These are phyloP conservation scores for Solanum piurae DNA, from an alignment of 257 asterid species.

Conservation along the genomic window DNA sequence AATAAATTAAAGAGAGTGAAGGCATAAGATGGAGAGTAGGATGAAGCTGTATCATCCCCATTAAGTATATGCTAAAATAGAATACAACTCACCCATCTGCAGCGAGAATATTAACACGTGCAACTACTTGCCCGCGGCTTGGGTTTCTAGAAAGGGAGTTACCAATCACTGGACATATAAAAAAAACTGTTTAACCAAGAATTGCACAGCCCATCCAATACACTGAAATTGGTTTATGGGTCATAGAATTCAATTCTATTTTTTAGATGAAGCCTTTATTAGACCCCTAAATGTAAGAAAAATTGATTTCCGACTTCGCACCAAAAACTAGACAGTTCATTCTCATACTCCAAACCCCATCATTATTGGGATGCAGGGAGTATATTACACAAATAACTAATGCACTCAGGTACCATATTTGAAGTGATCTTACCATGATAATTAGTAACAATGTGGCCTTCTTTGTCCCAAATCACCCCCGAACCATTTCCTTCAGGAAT, in stretches of 20 bases:
- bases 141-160: constrained; percentile 88
- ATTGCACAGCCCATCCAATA: background rate
- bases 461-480: constrained; percentile 91
- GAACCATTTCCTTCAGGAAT: constrained; percentile 99
- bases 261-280: background rate
- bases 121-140: constrained; percentile 77
- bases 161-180: constrained; percentile 64
- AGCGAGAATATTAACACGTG: constrained; percentile 83
- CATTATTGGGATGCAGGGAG: background rate
- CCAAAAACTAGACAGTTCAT: background rate
- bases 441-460: constrained; percentile 91
- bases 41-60: background rate
- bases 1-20: background rate
- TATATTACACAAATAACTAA: background rate
- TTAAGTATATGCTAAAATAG: background rate
- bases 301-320: background rate
- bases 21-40: background rate
- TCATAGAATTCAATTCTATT: background rate
- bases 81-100: constrained; percentile 67
- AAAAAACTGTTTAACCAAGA: constrained; percentile 8
- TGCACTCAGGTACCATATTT: background rate
- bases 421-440: constrained; percentile 67
- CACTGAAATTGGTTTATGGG: background rate
- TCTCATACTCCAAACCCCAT: background rate
- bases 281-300: background rate